Conservation (phyloP, 2,329 filamentous ascomycete genomes). For the Metarhizium humberi region DNA sequence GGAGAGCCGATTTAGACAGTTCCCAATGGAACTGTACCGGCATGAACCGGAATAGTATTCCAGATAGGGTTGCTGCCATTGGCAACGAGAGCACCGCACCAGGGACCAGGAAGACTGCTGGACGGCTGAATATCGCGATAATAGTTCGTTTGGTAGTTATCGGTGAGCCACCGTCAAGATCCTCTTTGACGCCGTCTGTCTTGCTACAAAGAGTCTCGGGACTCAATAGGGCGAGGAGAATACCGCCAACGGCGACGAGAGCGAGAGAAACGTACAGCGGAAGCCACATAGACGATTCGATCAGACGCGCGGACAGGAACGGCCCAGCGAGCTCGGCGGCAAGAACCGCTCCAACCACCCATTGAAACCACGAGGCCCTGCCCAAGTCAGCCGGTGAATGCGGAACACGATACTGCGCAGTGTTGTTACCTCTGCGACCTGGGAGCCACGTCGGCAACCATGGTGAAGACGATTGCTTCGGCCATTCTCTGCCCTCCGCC, state of each 20-base stretch:
- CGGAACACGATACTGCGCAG: no score
- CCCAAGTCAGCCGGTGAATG: not conserved
- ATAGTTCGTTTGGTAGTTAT: slow-evolving; percentile 2
- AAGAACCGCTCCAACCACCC: slow-evolving; percentile 13
- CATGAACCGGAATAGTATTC: slow-evolving; percentile 15
- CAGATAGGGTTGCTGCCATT: slow-evolving; percentile 12
- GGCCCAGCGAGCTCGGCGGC: slow-evolving; percentile 12
- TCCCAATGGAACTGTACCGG: slow-evolving; percentile 16
- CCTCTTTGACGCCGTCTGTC: not conserved
- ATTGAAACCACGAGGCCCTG: slow-evolving; percentile 17
- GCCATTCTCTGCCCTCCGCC: slow-evolving; percentile 16
- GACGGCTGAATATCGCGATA: slow-evolving; percentile 10
- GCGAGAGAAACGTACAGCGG: slow-evolving; percentile 13
- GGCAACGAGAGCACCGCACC: slow-evolving; percentile 14
- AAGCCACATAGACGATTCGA: slow-evolving; percentile 11
- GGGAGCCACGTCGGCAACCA: slow-evolving; percentile 13
- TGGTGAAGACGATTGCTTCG: slow-evolving; percentile 19
- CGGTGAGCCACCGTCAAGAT: not conserved
- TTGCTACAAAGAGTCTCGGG: slow-evolving; percentile 12
- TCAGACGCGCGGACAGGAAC: slow-evolving; percentile 10
- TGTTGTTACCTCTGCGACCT: slow-evolving; percentile 9
- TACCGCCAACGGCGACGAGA: slow-evolving; percentile 10
- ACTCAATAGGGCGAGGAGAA: slow-evolving; percentile 9
- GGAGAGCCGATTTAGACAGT: slow-evolving; percentile 12
- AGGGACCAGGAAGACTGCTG: slow-evolving; percentile 14